phyloP scores from a whole-genome alignment of 2,329 filamentous ascomycete genomes.

The Fusarium subglutinans region DNA sequence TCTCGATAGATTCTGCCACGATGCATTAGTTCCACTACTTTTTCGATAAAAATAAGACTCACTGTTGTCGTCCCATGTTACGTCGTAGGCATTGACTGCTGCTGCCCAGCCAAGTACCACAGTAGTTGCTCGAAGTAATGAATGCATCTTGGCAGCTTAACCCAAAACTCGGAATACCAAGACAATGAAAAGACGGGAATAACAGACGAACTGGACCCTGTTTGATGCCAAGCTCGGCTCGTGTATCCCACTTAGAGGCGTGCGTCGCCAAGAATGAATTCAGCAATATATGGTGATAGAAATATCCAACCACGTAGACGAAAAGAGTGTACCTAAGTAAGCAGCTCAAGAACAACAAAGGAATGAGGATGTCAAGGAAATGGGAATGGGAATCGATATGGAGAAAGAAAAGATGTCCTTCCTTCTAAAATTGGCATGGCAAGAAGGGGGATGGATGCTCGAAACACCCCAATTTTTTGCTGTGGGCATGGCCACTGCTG shows the following conservation, averaged over 20 bases:
- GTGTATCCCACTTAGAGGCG: constrained; percentile 23
- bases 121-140: constrained; percentile 23
- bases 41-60: neutral
- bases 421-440: constrained; percentile 10
- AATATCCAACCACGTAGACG: constrained; percentile 4
- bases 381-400: neutral
- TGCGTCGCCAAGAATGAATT: constrained; percentile 9
- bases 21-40: neutral
- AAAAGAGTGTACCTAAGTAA: constrained; percentile 3
- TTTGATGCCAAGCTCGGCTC: constrained; percentile 9
- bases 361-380: neutral
- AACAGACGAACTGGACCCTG: constrained; percentile 4
- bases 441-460: constrained; percentile 7
- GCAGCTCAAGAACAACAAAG: neutral
- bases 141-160: constrained; percentile 31
- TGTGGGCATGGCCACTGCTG: constrained; percentile 15
- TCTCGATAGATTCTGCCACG: constrained; percentile 58
- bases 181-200: constrained; percentile 7
- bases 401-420: neutral
- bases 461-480: constrained; percentile 8
- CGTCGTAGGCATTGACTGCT: constrained; percentile 22
- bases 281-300: constrained; percentile 8
- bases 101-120: constrained; percentile 24
- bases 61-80: constrained; percentile 39
- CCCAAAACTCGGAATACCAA: constrained; percentile 8